Conservation (phyloP, 306 rosid species). For the Cicer pinnatifidum region DNA sequence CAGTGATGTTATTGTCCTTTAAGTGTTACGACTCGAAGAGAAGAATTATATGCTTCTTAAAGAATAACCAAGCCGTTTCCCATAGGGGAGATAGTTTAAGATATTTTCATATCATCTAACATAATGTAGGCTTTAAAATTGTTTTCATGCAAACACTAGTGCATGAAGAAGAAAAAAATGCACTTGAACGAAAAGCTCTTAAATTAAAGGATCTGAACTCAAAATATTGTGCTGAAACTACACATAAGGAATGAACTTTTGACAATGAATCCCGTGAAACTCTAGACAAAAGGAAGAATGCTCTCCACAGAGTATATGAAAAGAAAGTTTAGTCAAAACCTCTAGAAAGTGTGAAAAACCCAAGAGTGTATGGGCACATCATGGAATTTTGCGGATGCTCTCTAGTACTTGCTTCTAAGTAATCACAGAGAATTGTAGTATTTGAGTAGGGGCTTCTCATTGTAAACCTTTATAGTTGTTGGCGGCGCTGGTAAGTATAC, state of each 20-base stretch:
- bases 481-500: background rate
- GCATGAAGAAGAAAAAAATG: background rate
- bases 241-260: background rate
- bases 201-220: background rate
- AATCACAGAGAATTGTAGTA: background rate
- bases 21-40: no score
- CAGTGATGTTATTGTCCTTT: no score
- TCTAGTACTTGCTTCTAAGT: background rate
- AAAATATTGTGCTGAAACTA: background rate
- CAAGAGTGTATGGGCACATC: background rate
- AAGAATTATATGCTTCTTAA: no score
- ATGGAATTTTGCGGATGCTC: background rate
- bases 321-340: conserved; percentile 6
- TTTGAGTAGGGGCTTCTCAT: conserved; percentile 26
- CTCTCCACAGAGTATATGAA: background rate
- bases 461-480: conserved; percentile 16
- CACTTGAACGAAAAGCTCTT: background rate
- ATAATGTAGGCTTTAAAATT: background rate
- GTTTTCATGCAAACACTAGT: background rate
- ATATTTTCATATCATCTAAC: background rate
- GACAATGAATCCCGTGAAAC: conserved; percentile 1
- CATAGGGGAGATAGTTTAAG: background rate
- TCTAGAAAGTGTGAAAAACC: background rate
- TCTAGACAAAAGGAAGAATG: background rate
- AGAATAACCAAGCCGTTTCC: no score